Percentiles rank a stretch among this genome's conserved stretches.
Evolutionary conservation across 306 rosid genomes (phyloP).

Genomic region (Astragalus membranaceus): DNA sequence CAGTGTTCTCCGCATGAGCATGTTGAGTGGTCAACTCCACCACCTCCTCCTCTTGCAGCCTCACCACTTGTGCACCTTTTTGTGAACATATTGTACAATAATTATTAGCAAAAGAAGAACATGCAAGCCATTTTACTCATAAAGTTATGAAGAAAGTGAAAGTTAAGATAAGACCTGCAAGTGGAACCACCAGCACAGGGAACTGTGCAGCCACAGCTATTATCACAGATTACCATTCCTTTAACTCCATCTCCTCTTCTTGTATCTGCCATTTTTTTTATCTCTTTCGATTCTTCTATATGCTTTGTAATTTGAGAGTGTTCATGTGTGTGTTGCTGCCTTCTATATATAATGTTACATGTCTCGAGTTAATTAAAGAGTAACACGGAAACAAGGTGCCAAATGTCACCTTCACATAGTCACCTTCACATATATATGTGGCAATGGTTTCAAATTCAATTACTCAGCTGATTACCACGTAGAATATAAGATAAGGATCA

Average conservation of each 20-base stretch:
- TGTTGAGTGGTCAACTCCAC: slow-evolving; percentile 20
- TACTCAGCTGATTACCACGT: neutral
- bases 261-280: slow-evolving; percentile 18
- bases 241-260: slow-evolving; percentile 13
- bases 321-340: neutral
- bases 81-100: neutral
- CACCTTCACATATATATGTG: neutral
- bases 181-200: slow-evolving; percentile 37
- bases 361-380: too few species aligned
- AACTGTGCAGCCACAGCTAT: slow-evolving; percentile 34
- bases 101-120: neutral
- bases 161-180: slow-evolving; percentile 27
- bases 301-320: too few species aligned
- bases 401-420: slow-evolving; percentile 12
- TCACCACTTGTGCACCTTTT: slow-evolving; percentile 18
- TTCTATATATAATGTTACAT: too few species aligned
- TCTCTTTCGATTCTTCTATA: neutral
- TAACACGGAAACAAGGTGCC: too few species aligned
- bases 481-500: neutral
- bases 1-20: slow-evolving; percentile 86
- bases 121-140: neutral
- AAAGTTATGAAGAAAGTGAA: neutral
- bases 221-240: slow-evolving; percentile 5
- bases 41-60: neutral
- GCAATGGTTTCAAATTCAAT: neutral